A percentile compares a stretch with the other conserved stretches of the same genome.
Evolutionary conservation across 176 grass and related monocot genomes (phyloP).

Genomic region (Alopecurus myosuroides): DNA sequence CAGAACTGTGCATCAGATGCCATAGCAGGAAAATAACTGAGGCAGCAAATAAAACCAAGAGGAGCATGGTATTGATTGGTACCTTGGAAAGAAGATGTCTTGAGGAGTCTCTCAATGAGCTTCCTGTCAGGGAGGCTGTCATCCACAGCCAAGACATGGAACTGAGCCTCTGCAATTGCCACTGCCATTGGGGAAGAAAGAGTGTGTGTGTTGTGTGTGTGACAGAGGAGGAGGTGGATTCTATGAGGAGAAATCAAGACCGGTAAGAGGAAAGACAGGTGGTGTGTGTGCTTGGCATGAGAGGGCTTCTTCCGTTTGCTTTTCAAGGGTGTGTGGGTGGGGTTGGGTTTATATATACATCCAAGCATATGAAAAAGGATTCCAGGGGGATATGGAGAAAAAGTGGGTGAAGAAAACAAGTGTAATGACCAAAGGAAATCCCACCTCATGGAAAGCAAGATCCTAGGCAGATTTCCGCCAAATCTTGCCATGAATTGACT

Average conservation of each 20-base stretch:
- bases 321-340: slow-evolving; percentile 38
- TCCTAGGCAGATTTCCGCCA: slow-evolving; percentile 68
- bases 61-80: neutral
- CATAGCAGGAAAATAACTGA: neutral
- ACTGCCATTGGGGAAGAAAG: slow-evolving; percentile 40
- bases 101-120: slow-evolving; percentile 84
- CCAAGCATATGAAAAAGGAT: slow-evolving; percentile 45
- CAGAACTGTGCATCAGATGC: neutral
- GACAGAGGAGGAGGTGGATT: neutral
- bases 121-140: slow-evolving; percentile 83
- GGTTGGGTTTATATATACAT: slow-evolving; percentile 27
- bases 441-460: slow-evolving; percentile 59
- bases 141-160: slow-evolving; percentile 88
- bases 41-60: neutral
- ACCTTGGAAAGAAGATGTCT: slow-evolving; percentile 90
- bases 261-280: slow-evolving; percentile 6
- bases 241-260: slow-evolving; percentile 18
- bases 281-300: slow-evolving; percentile 20
- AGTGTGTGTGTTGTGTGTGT: neutral
- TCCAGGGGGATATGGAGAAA: slow-evolving; percentile 33
- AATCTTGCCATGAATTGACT: slow-evolving; percentile 70
- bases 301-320: neutral
- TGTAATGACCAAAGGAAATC: slow-evolving; percentile 56
- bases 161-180: slow-evolving; percentile 35
- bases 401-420: neutral